Percentiles rank a stretch among this genome's conserved stretches.
Evolutionary conservation across 805 yeast genomes (phyloP).

Genomic region (Starmera caribaea): DNA sequence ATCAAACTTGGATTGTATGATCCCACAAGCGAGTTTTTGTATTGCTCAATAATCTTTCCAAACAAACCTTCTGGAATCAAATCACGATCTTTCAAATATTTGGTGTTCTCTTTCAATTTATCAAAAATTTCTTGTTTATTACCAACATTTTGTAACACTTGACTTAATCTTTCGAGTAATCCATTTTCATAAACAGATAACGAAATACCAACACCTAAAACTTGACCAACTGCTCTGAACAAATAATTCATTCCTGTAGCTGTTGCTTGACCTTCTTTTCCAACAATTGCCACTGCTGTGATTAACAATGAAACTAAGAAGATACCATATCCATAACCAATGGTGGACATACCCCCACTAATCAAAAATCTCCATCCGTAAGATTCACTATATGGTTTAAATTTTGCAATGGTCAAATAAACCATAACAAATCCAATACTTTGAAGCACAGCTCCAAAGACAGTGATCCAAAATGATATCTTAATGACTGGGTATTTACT

Average conservation of each 20-base stretch:
- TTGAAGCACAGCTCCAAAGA: not conserved
- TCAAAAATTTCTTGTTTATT: not conserved
- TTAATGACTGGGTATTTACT: not conserved
- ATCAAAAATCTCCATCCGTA: constrained; percentile 9
- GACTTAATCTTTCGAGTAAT: not conserved
- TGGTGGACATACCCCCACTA: constrained; percentile 16
- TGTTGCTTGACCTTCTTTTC: constrained; percentile 28
- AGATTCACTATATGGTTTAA: constrained; percentile 4
- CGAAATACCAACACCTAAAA: constrained; percentile 27
- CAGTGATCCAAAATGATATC: constrained; percentile 1
- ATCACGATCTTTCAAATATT: not conserved
- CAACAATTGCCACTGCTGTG: constrained; percentile 28
- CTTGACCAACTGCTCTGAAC: constrained; percentile 31
- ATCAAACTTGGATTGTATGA: not conserved
- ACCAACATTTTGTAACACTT: constrained; percentile 5
- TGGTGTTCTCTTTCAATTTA: not conserved
- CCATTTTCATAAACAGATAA: constrained; percentile 19
- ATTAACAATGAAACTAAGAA: constrained; percentile 27
- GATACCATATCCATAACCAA: constrained; percentile 29
- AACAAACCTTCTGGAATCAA: not conserved
- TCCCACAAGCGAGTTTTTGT: not conserved
- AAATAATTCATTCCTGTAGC: constrained; percentile 33
- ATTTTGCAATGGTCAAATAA: not conserved
- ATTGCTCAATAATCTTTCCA: not conserved
- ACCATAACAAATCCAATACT: constrained; percentile 3